Percentiles rank a stretch among this genome's conserved stretches.
These are phyloP conservation scores for Cladosporium sp. DNA, from an alignment of 2,329 filamentous ascomycete genomes.

Conservation along the genomic window DNA sequence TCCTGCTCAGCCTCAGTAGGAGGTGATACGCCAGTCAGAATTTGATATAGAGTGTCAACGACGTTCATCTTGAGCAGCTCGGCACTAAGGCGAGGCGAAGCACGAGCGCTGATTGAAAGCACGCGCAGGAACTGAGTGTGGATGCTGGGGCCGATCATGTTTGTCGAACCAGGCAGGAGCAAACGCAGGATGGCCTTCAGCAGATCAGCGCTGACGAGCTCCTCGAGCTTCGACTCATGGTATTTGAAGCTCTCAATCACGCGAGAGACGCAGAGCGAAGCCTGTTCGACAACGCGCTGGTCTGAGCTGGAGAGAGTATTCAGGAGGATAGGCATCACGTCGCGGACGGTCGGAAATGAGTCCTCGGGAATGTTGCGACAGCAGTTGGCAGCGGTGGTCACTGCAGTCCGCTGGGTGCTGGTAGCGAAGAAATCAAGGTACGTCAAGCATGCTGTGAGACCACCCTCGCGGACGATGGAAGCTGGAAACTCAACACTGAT, in stretches of 20 bases:
- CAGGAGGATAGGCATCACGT: slow-evolving; percentile 93
- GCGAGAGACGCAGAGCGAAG: slow-evolving; percentile 86
- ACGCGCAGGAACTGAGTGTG: slow-evolving; percentile 95
- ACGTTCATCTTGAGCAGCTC: slow-evolving; percentile 95
- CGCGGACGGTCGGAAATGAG: slow-evolving; percentile 81
- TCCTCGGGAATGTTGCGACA: slow-evolving; percentile 95
- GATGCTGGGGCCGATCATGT: slow-evolving; percentile 86
- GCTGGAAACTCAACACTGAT: slow-evolving; percentile 94
- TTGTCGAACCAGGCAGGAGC: slow-evolving; percentile 87
- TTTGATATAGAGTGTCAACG: slow-evolving; percentile 95
- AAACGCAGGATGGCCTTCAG: slow-evolving; percentile 79
- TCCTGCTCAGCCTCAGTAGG: slow-evolving; percentile 66
- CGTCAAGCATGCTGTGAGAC: slow-evolving; percentile 87
- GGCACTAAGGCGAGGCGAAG: slow-evolving; percentile 78
- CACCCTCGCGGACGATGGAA: slow-evolving; percentile 91
- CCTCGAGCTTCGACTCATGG: slow-evolving; percentile 79
- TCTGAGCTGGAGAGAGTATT: slow-evolving; percentile 88
- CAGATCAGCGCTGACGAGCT: slow-evolving; percentile 82
- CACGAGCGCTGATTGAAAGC: slow-evolving; percentile 80
- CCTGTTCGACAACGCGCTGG: slow-evolving; percentile 94
- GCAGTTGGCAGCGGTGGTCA: slow-evolving; percentile 96
- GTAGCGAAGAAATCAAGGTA: slow-evolving; percentile 98
- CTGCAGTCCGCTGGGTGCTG: slow-evolving; percentile 90
- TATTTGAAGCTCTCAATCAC: slow-evolving; percentile 97
- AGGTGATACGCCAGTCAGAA: slow-evolving; percentile 89